A percentile compares a stretch with the other conserved stretches of the same genome.
These are phyloP conservation scores for Solanum clarkiae DNA, from an alignment of 257 asterid genomes.

Conservation along the genomic window DNA sequence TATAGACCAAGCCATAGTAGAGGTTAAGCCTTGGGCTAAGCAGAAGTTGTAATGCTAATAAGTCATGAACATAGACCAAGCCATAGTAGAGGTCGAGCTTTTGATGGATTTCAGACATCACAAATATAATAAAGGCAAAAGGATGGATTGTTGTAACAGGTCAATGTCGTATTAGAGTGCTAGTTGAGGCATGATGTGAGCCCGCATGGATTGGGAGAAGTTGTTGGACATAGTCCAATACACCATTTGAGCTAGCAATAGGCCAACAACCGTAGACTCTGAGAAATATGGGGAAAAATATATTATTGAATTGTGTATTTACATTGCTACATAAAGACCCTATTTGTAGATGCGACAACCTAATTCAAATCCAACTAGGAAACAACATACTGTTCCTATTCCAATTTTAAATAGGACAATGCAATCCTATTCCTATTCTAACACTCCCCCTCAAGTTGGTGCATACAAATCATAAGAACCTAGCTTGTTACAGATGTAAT, in stretches of 20 bases:
- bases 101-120: neutral
- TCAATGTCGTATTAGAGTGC: neutral
- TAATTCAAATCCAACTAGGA: too few species aligned
- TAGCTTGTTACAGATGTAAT: too few species aligned
- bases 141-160: neutral
- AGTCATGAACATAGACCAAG: neutral
- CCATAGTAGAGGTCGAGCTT: neutral
- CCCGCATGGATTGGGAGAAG: neutral
- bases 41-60: neutral
- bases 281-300: too few species aligned
- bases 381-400: too few species aligned
- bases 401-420: too few species aligned
- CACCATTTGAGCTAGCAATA: neutral
- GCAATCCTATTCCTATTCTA: too few species aligned
- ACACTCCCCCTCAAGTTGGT: too few species aligned
- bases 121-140: neutral
- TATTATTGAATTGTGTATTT: too few species aligned
- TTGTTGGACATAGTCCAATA: neutral
- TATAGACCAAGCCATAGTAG: neutral
- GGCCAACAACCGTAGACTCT: neutral
- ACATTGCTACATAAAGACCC: too few species aligned
- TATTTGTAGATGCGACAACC: too few species aligned
- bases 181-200: neutral
- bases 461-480: too few species aligned
- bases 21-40: neutral